Evolutionary conservation across 306 rosid species (phyloP).

Genomic region (Rosa persica): DNA sequence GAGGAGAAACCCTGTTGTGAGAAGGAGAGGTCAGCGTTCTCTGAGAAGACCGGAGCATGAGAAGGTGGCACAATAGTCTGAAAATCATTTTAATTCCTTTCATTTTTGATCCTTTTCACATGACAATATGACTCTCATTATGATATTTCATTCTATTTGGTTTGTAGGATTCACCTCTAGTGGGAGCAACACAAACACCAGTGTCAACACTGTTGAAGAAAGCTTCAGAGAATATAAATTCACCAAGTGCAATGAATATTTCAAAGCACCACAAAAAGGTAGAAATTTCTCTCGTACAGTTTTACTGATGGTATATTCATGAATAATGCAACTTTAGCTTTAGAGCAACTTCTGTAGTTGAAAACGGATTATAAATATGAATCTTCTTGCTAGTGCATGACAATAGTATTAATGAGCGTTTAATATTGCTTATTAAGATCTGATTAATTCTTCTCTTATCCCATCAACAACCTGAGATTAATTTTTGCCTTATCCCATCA

Average conservation of each 20-base stretch:
- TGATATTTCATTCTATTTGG: conserved; percentile 26
- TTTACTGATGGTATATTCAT: no score
- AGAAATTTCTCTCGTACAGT: conserved; percentile 22
- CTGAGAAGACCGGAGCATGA: conserved; percentile 41
- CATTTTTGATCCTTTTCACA: conserved; percentile 15
- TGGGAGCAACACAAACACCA: conserved; percentile 66
- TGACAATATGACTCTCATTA: conserved; percentile 16
- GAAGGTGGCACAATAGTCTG: conserved; percentile 36
- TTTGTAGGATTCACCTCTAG: conserved; percentile 60
- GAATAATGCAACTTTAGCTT: not conserved
- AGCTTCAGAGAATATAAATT: conserved; percentile 53
- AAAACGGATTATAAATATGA: not conserved
- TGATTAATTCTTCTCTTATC: conserved; percentile 24
- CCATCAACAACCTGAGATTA: conserved; percentile 10
- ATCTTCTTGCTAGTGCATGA: not conserved
- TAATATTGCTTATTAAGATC: conserved; percentile 13
- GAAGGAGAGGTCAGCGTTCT: conserved; percentile 55
- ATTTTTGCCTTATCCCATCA: conserved; percentile 11
- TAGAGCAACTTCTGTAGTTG: not conserved
- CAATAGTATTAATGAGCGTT: conserved; percentile 3
- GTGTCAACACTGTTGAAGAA: conserved; percentile 72
- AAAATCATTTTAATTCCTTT: conserved; percentile 27
- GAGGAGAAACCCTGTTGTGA: conserved; percentile 51
- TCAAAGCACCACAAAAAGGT: conserved; percentile 90
- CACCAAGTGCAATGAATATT: conserved; percentile 64